A percentile compares a stretch with the other conserved stretches of the same genome.
Conservation (phyloP, 805 yeast species). For the Hanseniaspora mollemarum region DNA sequence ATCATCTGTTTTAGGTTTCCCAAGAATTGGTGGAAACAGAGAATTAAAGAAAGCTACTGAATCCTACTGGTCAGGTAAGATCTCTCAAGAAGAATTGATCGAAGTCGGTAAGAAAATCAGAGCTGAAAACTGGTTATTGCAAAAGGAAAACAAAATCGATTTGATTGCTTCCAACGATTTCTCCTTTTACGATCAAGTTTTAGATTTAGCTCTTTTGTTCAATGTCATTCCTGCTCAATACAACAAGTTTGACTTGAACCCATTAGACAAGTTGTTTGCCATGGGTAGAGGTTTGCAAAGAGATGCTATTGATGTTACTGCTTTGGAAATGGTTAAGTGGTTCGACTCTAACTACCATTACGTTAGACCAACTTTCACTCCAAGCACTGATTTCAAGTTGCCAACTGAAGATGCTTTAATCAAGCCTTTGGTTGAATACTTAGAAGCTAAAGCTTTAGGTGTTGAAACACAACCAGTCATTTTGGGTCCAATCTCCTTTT, state of each 20-base stretch:
- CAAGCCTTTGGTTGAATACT: constrained; percentile 93
- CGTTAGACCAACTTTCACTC: constrained; percentile 97
- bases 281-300: constrained; percentile 99
- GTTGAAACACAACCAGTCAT: constrained; percentile 95
- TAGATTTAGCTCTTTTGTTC: constrained; percentile 84
- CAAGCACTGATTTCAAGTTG: constrained; percentile 89
- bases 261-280: constrained; percentile 88
- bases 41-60: constrained; percentile 98
- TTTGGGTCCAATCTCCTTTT: constrained; percentile 92
- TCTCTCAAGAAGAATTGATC: constrained; percentile 71
- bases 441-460: constrained; percentile 95
- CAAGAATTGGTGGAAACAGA: constrained; percentile 99
- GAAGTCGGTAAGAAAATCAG: constrained; percentile 92
- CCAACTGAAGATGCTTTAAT: constrained; percentile 46
- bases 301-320: constrained; percentile 95
- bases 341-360: constrained; percentile 99
- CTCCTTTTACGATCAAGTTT: constrained; percentile 94
- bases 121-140: constrained; percentile 94
- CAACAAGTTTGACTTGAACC: constrained; percentile 77
- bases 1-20: constrained; percentile 97
- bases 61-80: constrained; percentile 97
- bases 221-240: constrained; percentile 95
- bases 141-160: constrained; percentile 94
- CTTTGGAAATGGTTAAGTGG: constrained; percentile 99
- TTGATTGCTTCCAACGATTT: constrained; percentile 95